Evolutionary conservation across 331 rosid genomes (phyloP), one percentile per base, ranked within the genome.

Genomic region (Telfairia occidentalis): DNA sequence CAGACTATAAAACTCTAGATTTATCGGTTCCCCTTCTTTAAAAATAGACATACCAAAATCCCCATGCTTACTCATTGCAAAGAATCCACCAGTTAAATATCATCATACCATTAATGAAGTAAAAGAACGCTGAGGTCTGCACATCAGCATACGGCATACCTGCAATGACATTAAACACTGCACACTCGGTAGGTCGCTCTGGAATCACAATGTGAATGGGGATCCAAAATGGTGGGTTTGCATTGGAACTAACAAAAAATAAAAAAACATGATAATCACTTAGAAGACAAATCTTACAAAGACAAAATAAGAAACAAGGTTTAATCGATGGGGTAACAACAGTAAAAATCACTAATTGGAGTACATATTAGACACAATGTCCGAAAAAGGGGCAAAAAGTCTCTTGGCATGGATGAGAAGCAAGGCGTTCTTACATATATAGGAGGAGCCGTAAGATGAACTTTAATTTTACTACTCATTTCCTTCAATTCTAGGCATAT

Each of bases 161-260:
- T 81, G 97, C 98, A 65, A 81, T 85, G 83, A 91, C 96, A 81
- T 89, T 91, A 82, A 94, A 87, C 71, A 86, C 92, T 46, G 89
- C 91, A 78, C 90, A 87, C 84, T 94, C 98, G 26, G 98, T 94
- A 4, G 97, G 97, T 75, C 98, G 87, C 88, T 94, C 98, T 29
- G 98, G 98, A 81, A 88, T 88, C 83, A 94, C 92, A 73, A 89
- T 86, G 71, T 91, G 95, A 78, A 94, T 84, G 49, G 98, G 98
- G 81, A 89, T 94, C 98, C 98, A 91, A 89, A 94, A 94, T 76
- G 97, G 91, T 54, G 96, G 83, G 71, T 81, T 91, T 57, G 87
- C 85, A 74, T 83, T 88, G 64, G 97, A 91, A 82, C 98, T 94
- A 65, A 61, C 75, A 69, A 61, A 13, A 49, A 71, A 79, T 75